Evolutionary conservation across 257 asterid species (phyloP).

Genomic region (Przewalskia tangutica): DNA sequence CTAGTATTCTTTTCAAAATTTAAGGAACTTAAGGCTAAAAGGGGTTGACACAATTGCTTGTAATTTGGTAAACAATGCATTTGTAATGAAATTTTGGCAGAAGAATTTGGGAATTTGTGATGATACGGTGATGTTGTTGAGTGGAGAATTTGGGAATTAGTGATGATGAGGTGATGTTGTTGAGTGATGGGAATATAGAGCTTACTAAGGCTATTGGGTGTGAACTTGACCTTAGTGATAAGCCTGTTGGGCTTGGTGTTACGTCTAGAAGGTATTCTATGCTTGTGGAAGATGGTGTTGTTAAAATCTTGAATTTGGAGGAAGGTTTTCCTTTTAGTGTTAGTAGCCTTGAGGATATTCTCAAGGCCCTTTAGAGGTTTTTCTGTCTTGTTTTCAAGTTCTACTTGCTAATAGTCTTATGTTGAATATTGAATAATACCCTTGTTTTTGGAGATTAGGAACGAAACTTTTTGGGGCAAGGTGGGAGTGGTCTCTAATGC

Average conservation of each 20-base stretch:
- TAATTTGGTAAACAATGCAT: slow-evolving; percentile 79
- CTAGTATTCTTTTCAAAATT: slow-evolving; percentile 78
- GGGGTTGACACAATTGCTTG: slow-evolving; percentile 85
- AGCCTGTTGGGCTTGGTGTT: slow-evolving; percentile 83
- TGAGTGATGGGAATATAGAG: slow-evolving; percentile 83
- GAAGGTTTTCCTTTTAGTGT: slow-evolving; percentile 92
- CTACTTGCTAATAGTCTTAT: neutral
- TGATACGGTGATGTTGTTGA: slow-evolving; percentile 70
- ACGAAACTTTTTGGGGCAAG: too few relatives aligned
- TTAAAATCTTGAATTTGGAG: slow-evolving; percentile 77
- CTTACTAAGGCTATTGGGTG: slow-evolving; percentile 74
- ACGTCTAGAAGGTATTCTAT: slow-evolving; percentile 89
- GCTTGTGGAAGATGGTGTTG: slow-evolving; percentile 72
- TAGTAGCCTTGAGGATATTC: slow-evolving; percentile 94
- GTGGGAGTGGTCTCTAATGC: too few relatives aligned
- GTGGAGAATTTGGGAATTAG: slow-evolving; percentile 20
- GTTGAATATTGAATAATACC: neutral
- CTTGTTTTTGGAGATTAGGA: neutral
- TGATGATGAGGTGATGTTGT: slow-evolving; percentile 1
- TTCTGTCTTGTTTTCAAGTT: neutral
- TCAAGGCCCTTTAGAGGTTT: slow-evolving; percentile 32
- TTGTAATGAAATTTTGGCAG: slow-evolving; percentile 97
- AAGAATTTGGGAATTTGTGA: slow-evolving; percentile 47
- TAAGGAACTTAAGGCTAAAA: slow-evolving; percentile 65
- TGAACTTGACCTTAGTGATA: slow-evolving; percentile 86